A percentile compares a stretch with the other conserved stretches of the same genome.
phyloP scores from a whole-genome alignment of 495 filamentous ascomycete species.

The Penicillium coffeae region DNA sequence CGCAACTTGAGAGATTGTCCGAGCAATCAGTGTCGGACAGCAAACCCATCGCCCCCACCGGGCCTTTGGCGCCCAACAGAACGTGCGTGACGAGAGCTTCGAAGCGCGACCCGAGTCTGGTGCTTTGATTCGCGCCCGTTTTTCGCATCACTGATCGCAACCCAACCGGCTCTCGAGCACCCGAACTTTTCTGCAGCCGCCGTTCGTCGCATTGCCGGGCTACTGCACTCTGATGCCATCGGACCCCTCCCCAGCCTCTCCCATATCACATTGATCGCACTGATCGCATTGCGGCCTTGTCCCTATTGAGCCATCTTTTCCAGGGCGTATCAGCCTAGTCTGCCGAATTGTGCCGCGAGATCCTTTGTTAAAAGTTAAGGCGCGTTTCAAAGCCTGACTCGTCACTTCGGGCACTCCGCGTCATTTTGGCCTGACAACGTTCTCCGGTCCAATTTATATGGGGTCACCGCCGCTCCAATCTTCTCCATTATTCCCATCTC shows the following conservation, averaged over 20 bases:
- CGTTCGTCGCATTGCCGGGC: conserved; percentile 30
- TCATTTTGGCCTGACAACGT: background rate
- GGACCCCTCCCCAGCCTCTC: conserved; percentile 16
- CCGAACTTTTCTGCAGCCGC: conserved; percentile 12
- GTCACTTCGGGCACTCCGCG: background rate
- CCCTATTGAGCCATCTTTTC: background rate
- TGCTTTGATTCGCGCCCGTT: conserved; percentile 21
- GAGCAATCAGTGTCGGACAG: conserved; percentile 21
- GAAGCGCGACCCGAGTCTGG: background rate
- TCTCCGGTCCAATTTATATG: background rate
- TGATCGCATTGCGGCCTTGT: background rate
- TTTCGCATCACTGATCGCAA: conserved; percentile 28
- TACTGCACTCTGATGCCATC: conserved; percentile 20
- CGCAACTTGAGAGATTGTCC: no score
- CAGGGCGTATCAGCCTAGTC: background rate
- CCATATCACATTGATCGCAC: conserved; percentile 9
- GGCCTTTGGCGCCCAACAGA: conserved; percentile 17
- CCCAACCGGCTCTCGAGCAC: conserved; percentile 21
- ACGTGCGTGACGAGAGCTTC: conserved; percentile 11
- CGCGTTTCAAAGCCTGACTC: conserved; percentile 5
- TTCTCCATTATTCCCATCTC: conserved; percentile 11
- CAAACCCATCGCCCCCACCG: conserved; percentile 21
- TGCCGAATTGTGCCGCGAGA: background rate
- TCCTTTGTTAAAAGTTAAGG: background rate
- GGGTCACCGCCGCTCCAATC: background rate